Evolutionary conservation across 305 asterid species (phyloP), one percentile per base, ranked within the genome.

Genomic region (Ilex paraguariensis): DNA sequence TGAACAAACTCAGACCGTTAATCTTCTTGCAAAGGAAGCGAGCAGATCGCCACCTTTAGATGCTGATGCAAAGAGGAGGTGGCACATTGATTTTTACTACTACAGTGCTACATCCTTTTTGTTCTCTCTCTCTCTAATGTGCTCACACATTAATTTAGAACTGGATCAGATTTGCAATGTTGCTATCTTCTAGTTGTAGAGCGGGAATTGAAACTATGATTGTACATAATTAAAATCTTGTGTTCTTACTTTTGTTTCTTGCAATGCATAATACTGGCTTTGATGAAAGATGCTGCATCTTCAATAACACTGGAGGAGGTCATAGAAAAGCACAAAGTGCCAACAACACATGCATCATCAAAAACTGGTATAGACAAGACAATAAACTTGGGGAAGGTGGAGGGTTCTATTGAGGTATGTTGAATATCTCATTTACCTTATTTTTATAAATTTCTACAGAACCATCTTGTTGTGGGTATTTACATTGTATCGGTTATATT

Each of bases 1-100:
- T 60, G 82, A 73, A 79, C 79, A 32, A 60, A 64, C 64, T 56
- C 77, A 65, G 78, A 73, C 56, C 52, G 74, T 59, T 66, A 74
- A 73, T 67, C 68, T 75, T 46, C 58, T 64, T 59, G 63, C 66
- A 36, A 78, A 72, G 66, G 82, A 71, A 64, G 39, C 30, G 59
- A 63, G 70, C 71, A 31, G 59, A 61, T 51, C 78, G 61, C 15
- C 52, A 46, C 61, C 52, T 60, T 80, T 87, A 60, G 93, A 90
- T 73, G 81, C 79, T 39, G 86, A 81, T 60, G 61, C 87, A 44
- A 68, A 66, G 79, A 76, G 70, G 81, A 86, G 99, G 97, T 88
- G 67, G 65, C 66, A 51, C 68, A 56, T 57, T 60, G 5, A 54
- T 54, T 17, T 14, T 54, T 54, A 7, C 5, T 0, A 10, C 15